These are phyloP conservation scores for Sphaerulina vaccinii DNA, from an alignment of 2,329 filamentous ascomycete species.

Conservation along the genomic window DNA sequence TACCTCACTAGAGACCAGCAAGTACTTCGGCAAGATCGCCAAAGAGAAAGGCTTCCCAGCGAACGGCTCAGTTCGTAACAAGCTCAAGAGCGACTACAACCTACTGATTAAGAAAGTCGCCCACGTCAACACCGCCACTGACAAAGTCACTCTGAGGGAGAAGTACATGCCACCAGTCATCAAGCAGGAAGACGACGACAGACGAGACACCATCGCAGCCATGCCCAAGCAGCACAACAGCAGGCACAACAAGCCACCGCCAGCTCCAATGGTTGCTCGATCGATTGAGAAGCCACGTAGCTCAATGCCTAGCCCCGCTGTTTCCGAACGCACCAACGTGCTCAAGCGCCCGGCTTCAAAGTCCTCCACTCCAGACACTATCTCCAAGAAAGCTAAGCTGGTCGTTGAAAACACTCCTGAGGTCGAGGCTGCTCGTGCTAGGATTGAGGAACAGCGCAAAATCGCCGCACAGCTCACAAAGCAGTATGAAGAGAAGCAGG, in stretches of 20 bases:
- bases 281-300: neutral
- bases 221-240: neutral
- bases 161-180: neutral
- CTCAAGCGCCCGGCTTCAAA: conserved; percentile 1
- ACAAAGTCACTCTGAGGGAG: neutral
- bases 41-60: neutral
- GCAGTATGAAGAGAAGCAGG: neutral
- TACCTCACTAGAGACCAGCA: neutral
- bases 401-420: neutral
- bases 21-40: conserved; percentile 1
- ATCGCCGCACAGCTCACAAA: neutral
- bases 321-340: neutral
- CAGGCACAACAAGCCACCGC: neutral
- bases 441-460: neutral
- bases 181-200: neutral
- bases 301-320: neutral
- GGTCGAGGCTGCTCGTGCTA: neutral
- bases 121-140: neutral
- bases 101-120: neutral
- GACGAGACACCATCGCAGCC: neutral
- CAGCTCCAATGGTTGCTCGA: neutral
- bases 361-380: conserved; percentile 1
- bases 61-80: neutral
- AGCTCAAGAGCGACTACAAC: conserved; percentile 6
- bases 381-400: neutral